phyloP scores from a whole-genome alignment of 2,329 filamentous ascomycete species.

The Immersiporthe knoxdaviesiana region DNA sequence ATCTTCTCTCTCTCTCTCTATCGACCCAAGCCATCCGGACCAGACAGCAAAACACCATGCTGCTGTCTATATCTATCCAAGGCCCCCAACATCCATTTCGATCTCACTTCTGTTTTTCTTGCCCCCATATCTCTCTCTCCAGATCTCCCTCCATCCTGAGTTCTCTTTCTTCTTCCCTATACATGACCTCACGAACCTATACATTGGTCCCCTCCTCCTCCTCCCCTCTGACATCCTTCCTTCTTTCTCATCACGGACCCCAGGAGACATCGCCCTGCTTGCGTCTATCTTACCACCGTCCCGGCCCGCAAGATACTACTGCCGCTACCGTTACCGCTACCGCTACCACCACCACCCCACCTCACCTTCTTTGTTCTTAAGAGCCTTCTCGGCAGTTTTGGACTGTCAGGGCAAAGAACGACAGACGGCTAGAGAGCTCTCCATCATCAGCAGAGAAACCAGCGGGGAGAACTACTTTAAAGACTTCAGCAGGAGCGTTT shows the following conservation, averaged over 20 bases:
- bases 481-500: background rate
- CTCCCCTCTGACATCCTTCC: conserved; percentile 18
- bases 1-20: conserved; percentile 11
- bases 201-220: background rate
- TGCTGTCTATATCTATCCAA: conserved; percentile 27
- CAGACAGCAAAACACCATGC: conserved; percentile 29
- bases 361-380: background rate
- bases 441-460: background rate
- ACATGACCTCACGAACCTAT: background rate
- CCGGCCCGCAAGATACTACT: background rate
- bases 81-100: conserved; percentile 23
- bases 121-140: conserved; percentile 17
- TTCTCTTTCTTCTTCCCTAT: background rate
- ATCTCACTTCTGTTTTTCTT: conserved; percentile 7
- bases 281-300: background rate
- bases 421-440: background rate
- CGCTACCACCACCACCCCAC: conserved; percentile 10
- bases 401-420: background rate
- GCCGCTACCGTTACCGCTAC: no score
- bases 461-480: background rate
- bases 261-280: conserved; percentile 2
- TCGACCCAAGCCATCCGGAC: conserved; percentile 25
- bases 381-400: background rate
- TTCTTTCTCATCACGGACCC: conserved; percentile 1
- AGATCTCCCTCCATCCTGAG: conserved; percentile 5